Evolutionary conservation across 2,329 filamentous ascomycete genomes (phyloP).

Genomic region (Coniella vitis): DNA sequence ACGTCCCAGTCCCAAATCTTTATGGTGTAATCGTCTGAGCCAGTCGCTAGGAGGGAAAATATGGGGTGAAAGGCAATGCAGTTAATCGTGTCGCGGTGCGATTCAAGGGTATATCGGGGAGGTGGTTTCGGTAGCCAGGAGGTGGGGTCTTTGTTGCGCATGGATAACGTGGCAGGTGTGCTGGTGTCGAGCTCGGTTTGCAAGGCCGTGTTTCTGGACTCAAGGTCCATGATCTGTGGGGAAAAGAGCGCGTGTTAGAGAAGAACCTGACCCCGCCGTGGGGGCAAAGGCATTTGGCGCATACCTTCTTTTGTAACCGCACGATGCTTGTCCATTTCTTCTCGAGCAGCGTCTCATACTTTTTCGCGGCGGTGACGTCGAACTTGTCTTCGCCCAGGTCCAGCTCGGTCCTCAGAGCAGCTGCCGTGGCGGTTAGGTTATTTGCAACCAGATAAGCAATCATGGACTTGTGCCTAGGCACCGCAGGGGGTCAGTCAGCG

Average conservation of each 20-base stretch:
- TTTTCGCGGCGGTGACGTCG: constrained; percentile 77
- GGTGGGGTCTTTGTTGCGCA: constrained; percentile 74
- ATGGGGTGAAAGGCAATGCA: constrained; percentile 89
- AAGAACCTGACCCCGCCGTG: constrained; percentile 20
- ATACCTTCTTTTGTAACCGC: constrained; percentile 86
- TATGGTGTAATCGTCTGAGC: constrained; percentile 87
- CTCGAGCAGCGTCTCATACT: constrained; percentile 88
- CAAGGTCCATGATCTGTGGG: constrained; percentile 84
- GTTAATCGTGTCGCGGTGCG: constrained; percentile 73
- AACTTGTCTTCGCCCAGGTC: constrained; percentile 62
- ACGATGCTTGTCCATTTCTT: constrained; percentile 99
- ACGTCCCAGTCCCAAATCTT: constrained; percentile 98
- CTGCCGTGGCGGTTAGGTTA: constrained; percentile 62
- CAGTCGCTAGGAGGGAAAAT: constrained; percentile 84
- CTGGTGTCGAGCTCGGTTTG: constrained; percentile 81
- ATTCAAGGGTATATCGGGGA: constrained; percentile 74
- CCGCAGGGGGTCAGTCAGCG: constrained; percentile 14
- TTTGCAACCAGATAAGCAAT: constrained; percentile 78
- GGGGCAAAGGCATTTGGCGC: too few species aligned
- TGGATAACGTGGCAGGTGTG: constrained; percentile 68
- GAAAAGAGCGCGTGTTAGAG: constrained; percentile 8
- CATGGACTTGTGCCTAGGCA: constrained; percentile 76
- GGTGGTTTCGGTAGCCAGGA: constrained; percentile 83
- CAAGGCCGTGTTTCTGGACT: constrained; percentile 63
- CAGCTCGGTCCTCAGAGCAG: constrained; percentile 70